Base-by-base conservation (phyloP, 768 basidiomycete species). In the Thelephora ganbajun region DNA sequence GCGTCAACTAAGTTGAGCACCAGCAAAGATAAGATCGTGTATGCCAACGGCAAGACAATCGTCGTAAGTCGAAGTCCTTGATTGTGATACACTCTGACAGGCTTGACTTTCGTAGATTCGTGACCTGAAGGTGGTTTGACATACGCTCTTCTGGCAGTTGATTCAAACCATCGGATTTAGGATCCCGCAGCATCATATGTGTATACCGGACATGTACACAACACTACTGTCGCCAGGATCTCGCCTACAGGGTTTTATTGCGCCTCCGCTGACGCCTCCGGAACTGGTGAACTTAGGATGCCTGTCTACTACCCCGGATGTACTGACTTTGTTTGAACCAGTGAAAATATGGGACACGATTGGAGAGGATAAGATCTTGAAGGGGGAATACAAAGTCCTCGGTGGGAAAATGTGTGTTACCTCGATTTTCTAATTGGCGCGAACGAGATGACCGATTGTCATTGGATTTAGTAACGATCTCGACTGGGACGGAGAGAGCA, bases 211-310 rank as follows among this genome's bases (percentile, higher is more conserved):
- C 92, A 96, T 63, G 74, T 80, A 3, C 80, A 90, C 54, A 80
- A 81, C 47, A 74, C 89, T 6, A 92, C 88, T 1, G 87, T 93
- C 14, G 93, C 94, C 12, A 79, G 88, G 34, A 76, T 96, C 56
- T 91, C 91, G 2, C 93, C 92, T 0, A 86, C 89, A 1, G 93
- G 94, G 22, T 96, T 81, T 65, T 98, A 97, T 65, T 91, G 87
- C 58, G 93, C 94, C 3, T 94, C 90, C 26, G 94, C 77, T 19
- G 93, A 98, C 60, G 64, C 73, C 3, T 68, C 70, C 26, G 93
- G 93, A 35, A 86, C 77, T 47, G 90, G 90, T 88, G 53, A 48
- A 73, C 50, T 22, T 14, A 11, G 39, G 14, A 13, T 43, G 6
- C 20, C 7, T n/a, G 23, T 19, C 39, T n/a, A 16, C 36, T 42